A percentile compares a stretch with the other conserved stretches of the same genome.
Conservation (phyloP, 768 basidiomycete species). For the Tephrocybe rancida region DNA sequence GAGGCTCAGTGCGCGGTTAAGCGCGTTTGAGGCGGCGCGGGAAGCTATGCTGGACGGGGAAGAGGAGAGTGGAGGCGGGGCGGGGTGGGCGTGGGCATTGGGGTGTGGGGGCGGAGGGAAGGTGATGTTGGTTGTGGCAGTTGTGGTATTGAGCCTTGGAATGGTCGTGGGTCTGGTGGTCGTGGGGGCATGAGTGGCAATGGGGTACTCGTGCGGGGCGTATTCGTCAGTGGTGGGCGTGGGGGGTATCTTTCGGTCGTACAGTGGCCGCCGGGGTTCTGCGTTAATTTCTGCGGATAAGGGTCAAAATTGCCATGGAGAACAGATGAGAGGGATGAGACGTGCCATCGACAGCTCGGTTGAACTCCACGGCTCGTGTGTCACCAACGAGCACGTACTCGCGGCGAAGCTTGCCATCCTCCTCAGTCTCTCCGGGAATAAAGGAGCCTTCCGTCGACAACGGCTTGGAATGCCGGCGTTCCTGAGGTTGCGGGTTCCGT, state of each 20-base stretch:
- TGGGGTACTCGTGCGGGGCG: slow-evolving; percentile 37
- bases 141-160: background rate
- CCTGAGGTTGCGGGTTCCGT: slow-evolving; percentile 5
- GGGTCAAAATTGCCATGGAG: background rate
- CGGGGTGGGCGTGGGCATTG: slow-evolving; percentile 15
- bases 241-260: slow-evolving; percentile 54
- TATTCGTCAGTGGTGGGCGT: slow-evolving; percentile 52
- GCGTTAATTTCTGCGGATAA: slow-evolving; percentile 58
- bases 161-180: background rate
- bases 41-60: slow-evolving; percentile 64
- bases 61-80: slow-evolving; percentile 59
- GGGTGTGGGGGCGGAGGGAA: slow-evolving; percentile 72
- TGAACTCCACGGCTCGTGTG: slow-evolving; percentile 87
- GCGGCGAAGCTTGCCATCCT: slow-evolving; percentile 74
- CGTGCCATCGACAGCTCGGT: slow-evolving; percentile 88
- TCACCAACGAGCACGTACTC: slow-evolving; percentile 97
- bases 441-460: slow-evolving; percentile 62
- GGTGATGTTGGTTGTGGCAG: slow-evolving; percentile 44
- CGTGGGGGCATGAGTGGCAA: slow-evolving; percentile 19
- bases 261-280: slow-evolving; percentile 58
- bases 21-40: slow-evolving; percentile 69
- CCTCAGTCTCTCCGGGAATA: slow-evolving; percentile 84
- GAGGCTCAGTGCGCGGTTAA: slow-evolving; percentile 77
- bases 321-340: background rate
- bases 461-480: slow-evolving; percentile 28